Evolutionary conservation across 495 filamentous ascomycete genomes (phyloP).

Genomic region (Ascodesmis nigricans): DNA sequence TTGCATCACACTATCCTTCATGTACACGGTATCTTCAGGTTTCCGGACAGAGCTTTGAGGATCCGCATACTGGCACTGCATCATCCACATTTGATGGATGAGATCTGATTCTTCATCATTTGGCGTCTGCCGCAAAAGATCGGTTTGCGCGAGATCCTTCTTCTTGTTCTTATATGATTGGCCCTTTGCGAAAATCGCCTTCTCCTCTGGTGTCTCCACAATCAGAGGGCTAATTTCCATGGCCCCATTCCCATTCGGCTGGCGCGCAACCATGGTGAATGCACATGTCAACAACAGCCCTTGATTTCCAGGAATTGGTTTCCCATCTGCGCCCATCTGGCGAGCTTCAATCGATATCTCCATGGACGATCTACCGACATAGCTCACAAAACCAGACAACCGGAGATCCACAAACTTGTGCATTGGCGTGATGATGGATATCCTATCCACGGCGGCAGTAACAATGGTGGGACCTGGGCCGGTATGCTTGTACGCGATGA

Average conservation of each 20-base stretch:
- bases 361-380: slow-evolving; percentile 61
- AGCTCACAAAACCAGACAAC: slow-evolving; percentile 57
- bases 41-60: slow-evolving; percentile 34
- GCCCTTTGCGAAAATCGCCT: slow-evolving; percentile 40
- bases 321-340: slow-evolving; percentile 34
- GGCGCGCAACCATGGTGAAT: slow-evolving; percentile 64
- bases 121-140: slow-evolving; percentile 47
- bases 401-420: slow-evolving; percentile 65
- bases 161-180: slow-evolving; percentile 56
- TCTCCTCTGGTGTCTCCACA: slow-evolving; percentile 49
- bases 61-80: slow-evolving; percentile 46
- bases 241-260: slow-evolving; percentile 49
- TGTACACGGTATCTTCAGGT: slow-evolving; percentile 41
- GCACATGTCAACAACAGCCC: slow-evolving; percentile 50
- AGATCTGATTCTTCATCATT: slow-evolving; percentile 56
- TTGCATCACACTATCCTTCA: slow-evolving; percentile 43
- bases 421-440: slow-evolving; percentile 50
- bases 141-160: slow-evolving; percentile 39
- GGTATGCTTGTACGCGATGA: slow-evolving; percentile 66
- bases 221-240: slow-evolving; percentile 29
- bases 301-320: slow-evolving; percentile 14
- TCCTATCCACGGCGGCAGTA: slow-evolving; percentile 61
- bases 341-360: slow-evolving; percentile 59
- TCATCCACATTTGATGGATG: slow-evolving; percentile 61
- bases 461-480: slow-evolving; percentile 56